Evolutionary conservation across 2,329 filamentous ascomycete species (phyloP).

Genomic region (Aspergillus novoparasiticus): DNA sequence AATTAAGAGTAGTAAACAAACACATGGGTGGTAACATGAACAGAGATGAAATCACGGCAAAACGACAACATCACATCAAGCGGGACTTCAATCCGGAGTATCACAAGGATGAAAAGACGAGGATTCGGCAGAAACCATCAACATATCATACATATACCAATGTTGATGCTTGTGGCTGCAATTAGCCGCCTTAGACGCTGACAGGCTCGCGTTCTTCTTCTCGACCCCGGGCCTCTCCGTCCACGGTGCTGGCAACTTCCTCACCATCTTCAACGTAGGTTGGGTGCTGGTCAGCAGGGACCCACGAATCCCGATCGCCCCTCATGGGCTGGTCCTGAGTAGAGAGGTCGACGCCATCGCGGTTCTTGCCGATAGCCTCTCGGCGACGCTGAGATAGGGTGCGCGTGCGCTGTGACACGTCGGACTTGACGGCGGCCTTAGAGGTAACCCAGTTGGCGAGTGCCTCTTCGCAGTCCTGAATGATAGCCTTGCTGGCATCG

Average conservation of each 20-base stretch:
- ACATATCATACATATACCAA: neutral
- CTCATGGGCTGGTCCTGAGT: slow-evolving; percentile 78
- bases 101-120: slow-evolving; percentile 1
- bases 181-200: slow-evolving; percentile 11
- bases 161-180: neutral
- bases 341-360: slow-evolving; percentile 78
- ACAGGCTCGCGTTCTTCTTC: slow-evolving; percentile 39
- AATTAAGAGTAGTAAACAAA: slow-evolving; percentile 2
- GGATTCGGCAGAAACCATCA: neutral
- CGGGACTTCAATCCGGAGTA: slow-evolving; percentile 16
- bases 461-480: slow-evolving; percentile 97
- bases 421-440: slow-evolving; percentile 84
- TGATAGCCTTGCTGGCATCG: slow-evolving; percentile 96
- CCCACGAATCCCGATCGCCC: slow-evolving; percentile 79
- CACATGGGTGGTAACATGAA: slow-evolving; percentile 7
- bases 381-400: slow-evolving; percentile 84
- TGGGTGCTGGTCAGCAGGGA: slow-evolving; percentile 66
- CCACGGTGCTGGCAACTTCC: slow-evolving; percentile 35
- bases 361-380: slow-evolving; percentile 67
- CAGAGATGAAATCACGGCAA: slow-evolving; percentile 5
- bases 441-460: slow-evolving; percentile 95
- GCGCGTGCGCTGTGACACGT: slow-evolving; percentile 83
- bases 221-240: slow-evolving; percentile 39
- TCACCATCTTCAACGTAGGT: slow-evolving; percentile 48
- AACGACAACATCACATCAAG: slow-evolving; percentile 14